Evolutionary conservation across 345 rosid species (phyloP).

Genomic region (Dovyalis caffra): DNA sequence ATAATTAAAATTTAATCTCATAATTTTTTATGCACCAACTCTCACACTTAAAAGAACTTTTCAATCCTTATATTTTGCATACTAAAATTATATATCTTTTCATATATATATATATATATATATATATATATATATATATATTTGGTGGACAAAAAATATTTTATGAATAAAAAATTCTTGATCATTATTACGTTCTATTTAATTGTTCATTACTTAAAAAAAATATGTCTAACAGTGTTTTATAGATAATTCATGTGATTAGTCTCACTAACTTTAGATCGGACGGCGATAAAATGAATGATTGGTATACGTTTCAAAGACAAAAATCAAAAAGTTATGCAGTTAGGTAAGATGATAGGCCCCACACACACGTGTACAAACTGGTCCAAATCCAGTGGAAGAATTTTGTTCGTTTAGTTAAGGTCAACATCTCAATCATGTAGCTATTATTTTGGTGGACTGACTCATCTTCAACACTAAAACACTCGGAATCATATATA

Average conservation of each 20-base stretch:
- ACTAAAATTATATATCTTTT: too few species aligned
- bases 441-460: constrained; percentile 51
- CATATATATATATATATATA: too few species aligned
- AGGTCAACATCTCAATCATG: constrained; percentile 70
- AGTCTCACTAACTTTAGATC: not conserved
- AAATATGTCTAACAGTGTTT: too few species aligned
- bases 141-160: too few species aligned
- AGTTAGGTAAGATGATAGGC: constrained; percentile 37
- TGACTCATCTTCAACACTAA: constrained; percentile 26
- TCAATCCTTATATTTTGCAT: too few species aligned
- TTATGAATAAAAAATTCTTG: too few species aligned
- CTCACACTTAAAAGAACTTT: too few species aligned
- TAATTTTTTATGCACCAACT: too few species aligned
- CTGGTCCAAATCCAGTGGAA: constrained; percentile 29
- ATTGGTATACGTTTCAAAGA: not conserved
- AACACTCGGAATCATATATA: constrained; percentile 12
- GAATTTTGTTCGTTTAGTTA: constrained; percentile 41
- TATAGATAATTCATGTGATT: not conserved
- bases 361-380: constrained; percentile 59
- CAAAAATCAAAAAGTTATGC: constrained; percentile 16
- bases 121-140: too few species aligned
- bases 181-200: too few species aligned
- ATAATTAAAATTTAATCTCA: too few species aligned
- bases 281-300: not conserved
- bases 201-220: too few species aligned